Conservation (phyloP, 192 early-diverging fungal genomes). For the Hyaloraphidium curvatum region DNA sequence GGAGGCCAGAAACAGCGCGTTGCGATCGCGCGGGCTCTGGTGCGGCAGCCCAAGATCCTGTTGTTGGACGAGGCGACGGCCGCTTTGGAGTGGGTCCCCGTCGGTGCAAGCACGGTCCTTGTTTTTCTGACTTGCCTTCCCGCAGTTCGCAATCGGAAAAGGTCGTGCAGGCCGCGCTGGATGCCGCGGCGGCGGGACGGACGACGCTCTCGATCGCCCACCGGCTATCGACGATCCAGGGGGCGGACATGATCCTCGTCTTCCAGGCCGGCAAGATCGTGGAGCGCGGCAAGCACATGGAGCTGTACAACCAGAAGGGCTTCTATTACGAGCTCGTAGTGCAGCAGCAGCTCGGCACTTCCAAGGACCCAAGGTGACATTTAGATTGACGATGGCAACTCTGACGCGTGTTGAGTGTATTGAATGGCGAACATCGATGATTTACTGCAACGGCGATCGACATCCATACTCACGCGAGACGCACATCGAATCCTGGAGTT, state of each 20-base stretch:
- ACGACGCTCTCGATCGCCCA: constrained; percentile 58
- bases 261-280: constrained; percentile 22
- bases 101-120: too few relatives aligned
- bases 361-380: too few relatives aligned
- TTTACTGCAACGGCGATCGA: too few relatives aligned
- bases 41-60: constrained; percentile 31
- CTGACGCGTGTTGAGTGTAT: too few relatives aligned
- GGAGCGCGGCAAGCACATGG: constrained; percentile 39
- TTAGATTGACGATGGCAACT: too few relatives aligned
- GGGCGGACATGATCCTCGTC: constrained; percentile 40
- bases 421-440: too few relatives aligned
- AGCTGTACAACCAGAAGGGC: constrained; percentile 21
- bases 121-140: too few relatives aligned
- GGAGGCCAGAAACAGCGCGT: constrained; percentile 4
- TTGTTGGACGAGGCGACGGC: constrained; percentile 26
- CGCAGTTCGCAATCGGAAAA: constrained; percentile 22
- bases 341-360: constrained; percentile 26
- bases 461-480: too few relatives aligned
- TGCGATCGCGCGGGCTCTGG: constrained; percentile 38
- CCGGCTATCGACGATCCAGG: constrained; percentile 36
- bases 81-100: too few relatives aligned
- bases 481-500: too few relatives aligned
- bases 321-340: constrained; percentile 29
- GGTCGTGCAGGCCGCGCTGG: constrained; percentile 43
- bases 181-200: constrained; percentile 29